These are phyloP conservation scores for Ramularia endophylla DNA, from an alignment of 2,329 filamentous ascomycete species.

Conservation along the genomic window DNA sequence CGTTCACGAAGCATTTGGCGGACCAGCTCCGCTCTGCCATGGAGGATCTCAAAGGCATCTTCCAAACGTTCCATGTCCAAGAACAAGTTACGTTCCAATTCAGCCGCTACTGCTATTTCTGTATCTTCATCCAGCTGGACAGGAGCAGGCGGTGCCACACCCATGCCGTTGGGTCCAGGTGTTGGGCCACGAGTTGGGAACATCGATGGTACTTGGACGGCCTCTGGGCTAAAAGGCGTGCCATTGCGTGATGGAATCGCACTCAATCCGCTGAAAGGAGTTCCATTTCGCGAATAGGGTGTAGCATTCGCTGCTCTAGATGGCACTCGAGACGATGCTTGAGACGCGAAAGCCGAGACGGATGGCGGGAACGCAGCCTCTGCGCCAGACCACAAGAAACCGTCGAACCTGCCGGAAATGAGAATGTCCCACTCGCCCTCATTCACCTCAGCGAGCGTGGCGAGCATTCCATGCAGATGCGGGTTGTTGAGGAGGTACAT, in stretches of 20 bases:
- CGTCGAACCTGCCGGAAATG: conserved; percentile 88
- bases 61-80: conserved; percentile 90
- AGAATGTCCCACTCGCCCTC: conserved; percentile 95
- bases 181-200: conserved; percentile 31
- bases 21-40: conserved; percentile 75
- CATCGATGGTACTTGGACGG: conserved; percentile 22
- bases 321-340: conserved; percentile 25
- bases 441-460: conserved; percentile 81
- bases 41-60: conserved; percentile 88
- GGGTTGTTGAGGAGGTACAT: conserved; percentile 82
- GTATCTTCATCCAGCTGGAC: conserved; percentile 92
- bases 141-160: conserved; percentile 44
- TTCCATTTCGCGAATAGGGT: conserved; percentile 40
- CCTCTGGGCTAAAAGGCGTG: conserved; percentile 43
- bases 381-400: conserved; percentile 89
- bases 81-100: conserved; percentile 91
- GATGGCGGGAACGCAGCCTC: conserved; percentile 49
- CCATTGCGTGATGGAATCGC: conserved; percentile 40
- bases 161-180: conserved; percentile 25
- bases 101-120: conserved; percentile 81
- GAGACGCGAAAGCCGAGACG: conserved; percentile 24
- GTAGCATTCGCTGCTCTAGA: conserved; percentile 35
- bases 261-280: conserved; percentile 55
- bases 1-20: conserved; percentile 74
- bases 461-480: conserved; percentile 74